These are phyloP conservation scores for Penicillium canescens DNA, from an alignment of 495 filamentous ascomycete species.

Conservation along the genomic window DNA sequence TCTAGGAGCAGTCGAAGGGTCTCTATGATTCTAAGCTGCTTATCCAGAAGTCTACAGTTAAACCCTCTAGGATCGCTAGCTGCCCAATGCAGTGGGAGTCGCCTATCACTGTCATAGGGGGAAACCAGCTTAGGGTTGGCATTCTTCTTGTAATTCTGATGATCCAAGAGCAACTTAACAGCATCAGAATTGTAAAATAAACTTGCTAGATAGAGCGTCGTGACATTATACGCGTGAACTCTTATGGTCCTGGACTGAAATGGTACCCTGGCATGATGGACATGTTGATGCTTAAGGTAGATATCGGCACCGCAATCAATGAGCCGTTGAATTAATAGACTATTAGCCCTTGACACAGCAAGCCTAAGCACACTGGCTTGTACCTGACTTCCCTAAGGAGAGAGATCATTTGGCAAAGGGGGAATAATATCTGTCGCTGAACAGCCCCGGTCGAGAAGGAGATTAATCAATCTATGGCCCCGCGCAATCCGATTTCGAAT, in stretches of 20 bases:
- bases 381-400: background rate
- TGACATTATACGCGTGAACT: background rate
- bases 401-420: slow-evolving; percentile 3
- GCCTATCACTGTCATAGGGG: slow-evolving; percentile 9
- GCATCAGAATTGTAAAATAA: slow-evolving; percentile 1
- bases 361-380: background rate
- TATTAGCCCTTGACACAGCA: background rate
- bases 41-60: slow-evolving; percentile 1
- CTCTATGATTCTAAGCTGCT: background rate
- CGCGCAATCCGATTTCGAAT: background rate
- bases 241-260: background rate
- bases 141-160: background rate
- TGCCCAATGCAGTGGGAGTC: slow-evolving; percentile 16
- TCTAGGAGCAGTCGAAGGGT: slow-evolving; percentile 8
- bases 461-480: background rate
- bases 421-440: background rate
- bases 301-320: slow-evolving; percentile 2
- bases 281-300: slow-evolving; percentile 1
- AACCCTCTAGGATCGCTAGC: background rate
- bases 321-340: slow-evolving; percentile 2
- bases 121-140: background rate
- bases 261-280: background rate
- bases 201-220: background rate
- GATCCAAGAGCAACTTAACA: background rate
- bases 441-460: slow-evolving; percentile 1